A percentile compares a stretch with the other conserved stretches of the same genome.
Conservation (phyloP, 371 early-diverging fungal genomes). For the Conidiobolus incongruus region DNA sequence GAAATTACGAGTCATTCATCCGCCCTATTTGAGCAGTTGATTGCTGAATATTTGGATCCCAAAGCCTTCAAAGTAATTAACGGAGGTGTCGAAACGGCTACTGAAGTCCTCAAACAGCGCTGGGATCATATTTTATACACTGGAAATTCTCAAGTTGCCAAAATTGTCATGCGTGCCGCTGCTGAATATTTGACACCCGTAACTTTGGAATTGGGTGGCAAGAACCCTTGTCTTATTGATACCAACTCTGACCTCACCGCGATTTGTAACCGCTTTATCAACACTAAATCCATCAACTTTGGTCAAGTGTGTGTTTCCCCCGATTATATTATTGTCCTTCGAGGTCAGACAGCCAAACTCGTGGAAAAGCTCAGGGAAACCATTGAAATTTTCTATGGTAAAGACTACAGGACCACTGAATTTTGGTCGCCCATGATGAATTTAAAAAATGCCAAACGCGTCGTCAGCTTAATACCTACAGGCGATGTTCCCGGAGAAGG, state of each 20-base stretch:
- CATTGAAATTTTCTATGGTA: conserved; percentile 30
- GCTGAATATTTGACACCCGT: conserved; percentile 51
- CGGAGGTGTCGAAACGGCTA: conserved; percentile 53
- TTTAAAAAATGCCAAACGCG: conserved; percentile 41
- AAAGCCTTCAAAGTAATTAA: conserved; percentile 35
- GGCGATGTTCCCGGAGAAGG: conserved; percentile 14
- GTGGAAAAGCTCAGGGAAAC: no score
- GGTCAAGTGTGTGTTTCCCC: conserved; percentile 76
- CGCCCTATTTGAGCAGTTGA: conserved; percentile 19
- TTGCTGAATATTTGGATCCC: conserved; percentile 55
- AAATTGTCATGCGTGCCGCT: conserved; percentile 52
- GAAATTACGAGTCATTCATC: conserved; percentile 55
- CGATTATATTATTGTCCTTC: conserved; percentile 54
- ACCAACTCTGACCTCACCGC: conserved; percentile 30
- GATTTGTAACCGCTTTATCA: conserved; percentile 52
- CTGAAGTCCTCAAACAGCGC: conserved; percentile 31
- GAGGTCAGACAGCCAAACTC: conserved; percentile 11
- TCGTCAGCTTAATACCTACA: conserved; percentile 24
- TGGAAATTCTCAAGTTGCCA: conserved; percentile 65
- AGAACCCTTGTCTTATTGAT: conserved; percentile 55
- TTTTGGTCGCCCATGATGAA: conserved; percentile 48
- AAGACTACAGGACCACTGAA: conserved; percentile 19
- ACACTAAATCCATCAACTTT: conserved; percentile 57
- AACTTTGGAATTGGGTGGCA: conserved; percentile 74
- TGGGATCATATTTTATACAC: conserved; percentile 87